These are phyloP conservation scores for Fusarium hostae DNA, from an alignment of 2,329 filamentous ascomycete species.

Conservation along the genomic window DNA sequence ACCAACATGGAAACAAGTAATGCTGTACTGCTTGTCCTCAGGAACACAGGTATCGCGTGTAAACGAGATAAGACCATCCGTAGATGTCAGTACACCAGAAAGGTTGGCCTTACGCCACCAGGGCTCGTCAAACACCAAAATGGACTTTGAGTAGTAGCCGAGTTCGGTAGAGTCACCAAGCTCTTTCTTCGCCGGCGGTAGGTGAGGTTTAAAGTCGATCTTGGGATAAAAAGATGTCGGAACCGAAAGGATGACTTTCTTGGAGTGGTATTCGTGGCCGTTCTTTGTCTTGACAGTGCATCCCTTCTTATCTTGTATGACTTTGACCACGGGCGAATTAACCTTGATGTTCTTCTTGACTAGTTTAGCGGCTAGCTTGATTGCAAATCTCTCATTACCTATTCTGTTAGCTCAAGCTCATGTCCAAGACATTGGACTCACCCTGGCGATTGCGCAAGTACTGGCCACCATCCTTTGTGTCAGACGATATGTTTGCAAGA, in stretches of 20 bases:
- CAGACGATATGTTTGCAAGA: slow-evolving; percentile 11
- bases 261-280: background rate
- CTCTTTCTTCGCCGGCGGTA: background rate
- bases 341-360: background rate
- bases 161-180: background rate
- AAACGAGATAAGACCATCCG: background rate
- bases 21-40: background rate
- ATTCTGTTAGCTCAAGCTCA: background rate
- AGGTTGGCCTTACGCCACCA: background rate
- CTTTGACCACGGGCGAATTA: background rate
- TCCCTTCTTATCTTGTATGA: background rate
- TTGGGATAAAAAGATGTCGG: background rate
- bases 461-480: slow-evolving; percentile 17
- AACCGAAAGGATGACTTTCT: background rate
- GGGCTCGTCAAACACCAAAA: background rate
- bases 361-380: background rate
- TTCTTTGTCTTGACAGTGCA: background rate
- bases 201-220: background rate
- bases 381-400: background rate
- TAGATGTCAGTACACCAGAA: background rate
- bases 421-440: background rate
- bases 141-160: background rate
- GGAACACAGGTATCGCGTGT: background rate
- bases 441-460: slow-evolving; percentile 31
- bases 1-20: background rate